Evolutionary conservation across 345 rosid genomes (phyloP).

Genomic region (Camelina hispida): DNA sequence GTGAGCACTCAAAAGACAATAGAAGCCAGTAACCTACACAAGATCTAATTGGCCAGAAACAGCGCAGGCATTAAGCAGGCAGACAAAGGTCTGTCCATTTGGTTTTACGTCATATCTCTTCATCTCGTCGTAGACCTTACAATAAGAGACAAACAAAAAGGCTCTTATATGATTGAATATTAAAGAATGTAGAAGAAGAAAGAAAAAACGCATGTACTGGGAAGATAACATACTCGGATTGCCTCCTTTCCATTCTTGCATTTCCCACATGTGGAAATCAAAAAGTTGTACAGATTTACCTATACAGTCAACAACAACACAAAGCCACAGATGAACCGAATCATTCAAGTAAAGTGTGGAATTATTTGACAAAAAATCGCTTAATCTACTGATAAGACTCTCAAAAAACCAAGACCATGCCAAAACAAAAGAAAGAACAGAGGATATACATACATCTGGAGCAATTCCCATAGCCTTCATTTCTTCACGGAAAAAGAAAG

Average conservation of each 20-base stretch:
- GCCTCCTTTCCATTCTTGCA: conserved; percentile 80
- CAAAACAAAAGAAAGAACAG: conserved; percentile 1
- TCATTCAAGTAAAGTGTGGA: conserved; percentile 13
- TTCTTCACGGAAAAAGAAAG: conserved; percentile 81
- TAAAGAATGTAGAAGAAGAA: background rate
- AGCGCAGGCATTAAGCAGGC: conserved; percentile 90
- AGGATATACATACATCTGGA: conserved; percentile 70
- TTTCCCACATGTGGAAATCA: conserved; percentile 90
- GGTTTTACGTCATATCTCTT: conserved; percentile 91
- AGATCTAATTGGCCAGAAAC: conserved; percentile 82
- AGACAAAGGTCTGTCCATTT: conserved; percentile 81
- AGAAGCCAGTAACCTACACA: conserved; percentile 70
- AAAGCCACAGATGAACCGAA: background rate
- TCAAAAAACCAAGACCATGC: background rate
- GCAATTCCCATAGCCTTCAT: conserved; percentile 89
- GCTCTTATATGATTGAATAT: background rate
- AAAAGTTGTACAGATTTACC: conserved; percentile 81
- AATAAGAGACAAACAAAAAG: conserved; percentile 23
- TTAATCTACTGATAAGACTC: conserved; percentile 13
- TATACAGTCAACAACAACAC: conserved; percentile 35
- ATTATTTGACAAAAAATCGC: background rate
- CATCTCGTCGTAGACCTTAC: conserved; percentile 90
- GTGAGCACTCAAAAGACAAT: conserved; percentile 3
- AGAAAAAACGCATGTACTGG: background rate
- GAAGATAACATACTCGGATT: conserved; percentile 53